These are phyloP conservation scores for Dictyostelium purpureum DNA, from an alignment of 78 protist genomes.

Conservation along the genomic window DNA sequence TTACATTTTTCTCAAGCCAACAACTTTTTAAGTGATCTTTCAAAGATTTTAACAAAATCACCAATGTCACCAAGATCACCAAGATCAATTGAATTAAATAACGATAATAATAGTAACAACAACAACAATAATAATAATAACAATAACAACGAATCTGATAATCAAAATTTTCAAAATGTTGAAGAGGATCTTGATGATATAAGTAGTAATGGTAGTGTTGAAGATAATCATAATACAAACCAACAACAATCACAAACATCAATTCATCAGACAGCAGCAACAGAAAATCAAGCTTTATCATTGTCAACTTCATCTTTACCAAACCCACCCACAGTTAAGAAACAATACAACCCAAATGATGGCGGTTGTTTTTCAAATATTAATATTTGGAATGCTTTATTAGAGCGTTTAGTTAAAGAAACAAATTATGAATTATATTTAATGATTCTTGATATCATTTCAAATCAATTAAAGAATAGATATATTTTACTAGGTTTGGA, in stretches of 20 bases:
- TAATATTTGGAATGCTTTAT: background rate
- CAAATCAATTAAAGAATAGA: conserved; percentile 27
- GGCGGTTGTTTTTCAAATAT: conserved; percentile 46
- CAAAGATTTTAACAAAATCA: conserved; percentile 14
- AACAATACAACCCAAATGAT: background rate
- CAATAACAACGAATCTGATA: background rate
- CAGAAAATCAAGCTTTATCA: background rate
- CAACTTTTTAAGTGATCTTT: conserved; percentile 26
- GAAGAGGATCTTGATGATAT: background rate
- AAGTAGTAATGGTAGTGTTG: background rate
- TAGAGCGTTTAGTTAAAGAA: conserved; percentile 37
- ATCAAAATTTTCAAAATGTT: background rate
- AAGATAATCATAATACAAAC: background rate
- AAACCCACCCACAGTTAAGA: background rate
- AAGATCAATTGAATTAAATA: background rate
- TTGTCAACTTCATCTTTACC: background rate
- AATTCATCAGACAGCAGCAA: background rate
- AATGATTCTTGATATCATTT: conserved; percentile 14
- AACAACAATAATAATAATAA: background rate
- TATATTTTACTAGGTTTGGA: conserved; percentile 30
- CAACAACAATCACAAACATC: background rate
- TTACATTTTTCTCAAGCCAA: conserved; percentile 37
- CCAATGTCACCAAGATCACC: conserved; percentile 28
- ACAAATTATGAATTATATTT: conserved; percentile 28
- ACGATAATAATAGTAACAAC: background rate